Evolutionary conservation across 257 asterid species (phyloP), one percentile per base, ranked within the genome.

Genomic region (Perilla frutescens): DNA sequence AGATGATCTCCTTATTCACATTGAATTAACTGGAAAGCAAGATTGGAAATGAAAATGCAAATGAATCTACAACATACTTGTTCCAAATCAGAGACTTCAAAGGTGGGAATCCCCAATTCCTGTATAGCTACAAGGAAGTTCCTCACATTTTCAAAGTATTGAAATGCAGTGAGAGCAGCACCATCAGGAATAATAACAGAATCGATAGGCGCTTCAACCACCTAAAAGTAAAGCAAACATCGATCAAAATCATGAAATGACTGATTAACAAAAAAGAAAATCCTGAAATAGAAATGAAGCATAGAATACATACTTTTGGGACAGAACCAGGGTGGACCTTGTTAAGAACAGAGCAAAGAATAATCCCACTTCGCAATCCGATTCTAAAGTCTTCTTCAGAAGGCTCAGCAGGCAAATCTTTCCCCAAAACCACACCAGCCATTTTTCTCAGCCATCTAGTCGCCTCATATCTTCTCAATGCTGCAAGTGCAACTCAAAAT

Each of bases 361-460:
- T 84, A 60, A 87, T 91, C 62, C 98, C 98, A 77, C 97, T 94
- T 75, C 93, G 82, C 60, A 94, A 80, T 43, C 96, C 98, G n/a
- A 84, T 86, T 49, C 94, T 85, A 79, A 94, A 91, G 37, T 86
- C 93, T 56, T 91, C 96, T 80, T 91, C 98, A 50, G 98, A 94
- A 68, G 97, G 97, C 84, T 91, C 84, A 8, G 96, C 97, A 1
- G 98, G 96, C 66, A 94, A 87, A 79, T 94, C 97, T 87, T 82
- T 91, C 54, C 90, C 97, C 34, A 84, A 89, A 53, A 93, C 97
- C 31, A 91, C 97, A 70, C 97, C 98, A 41, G 82, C 88, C 87
- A 85, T 82, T 81, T 90, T 94, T 80, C 98, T 86, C 71, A 94
- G 63, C 97, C 98, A 94, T 55, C 85, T 78, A 20, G 96, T 88